Evolutionary conservation across 352 stramenopile species (phyloP), one percentile per base, ranked within the genome.

Genomic region (Globisporangium solare): DNA sequence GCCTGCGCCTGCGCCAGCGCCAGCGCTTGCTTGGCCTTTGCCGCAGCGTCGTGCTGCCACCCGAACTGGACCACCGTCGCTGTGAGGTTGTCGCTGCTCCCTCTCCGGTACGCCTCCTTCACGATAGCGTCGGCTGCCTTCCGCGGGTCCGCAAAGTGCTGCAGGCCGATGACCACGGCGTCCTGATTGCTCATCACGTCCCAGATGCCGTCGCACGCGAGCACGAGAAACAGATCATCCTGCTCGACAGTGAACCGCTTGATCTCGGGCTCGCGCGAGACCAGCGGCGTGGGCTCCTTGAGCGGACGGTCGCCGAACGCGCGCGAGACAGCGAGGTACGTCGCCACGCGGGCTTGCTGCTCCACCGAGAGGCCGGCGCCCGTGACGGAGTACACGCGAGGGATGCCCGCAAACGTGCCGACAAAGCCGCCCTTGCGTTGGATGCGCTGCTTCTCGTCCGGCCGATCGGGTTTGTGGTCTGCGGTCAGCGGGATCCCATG

Each of bases 191-290:
- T 85, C 58, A 90, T 47, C 0, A 82, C 74, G 61, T 87, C 70
- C 78, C 73, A 89, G 18, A 88, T 55, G 21, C 80, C 74, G 58
- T 89, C 78, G n/a, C 66, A 85, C 6, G 76, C 74, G 32, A 89
- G 27, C 15, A 90, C 54, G 12, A 90, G 40, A 51, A 88, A 85
- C 18, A 76, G 42, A 61, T 88, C 80, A 6, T 79, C 67, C 1
- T 56, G 7, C 17, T 70, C 55, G 2, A 90, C 56, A 17, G 53
- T 37, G 22, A 71, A 72, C 11, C 58, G 60, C 27, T 54, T 66
- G 12, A 88, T 63, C 8, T 86, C 78, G 10, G 76, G 72, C 49
- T 79, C 74, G 42, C 63, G 75, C 0, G 78, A 83, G n/a, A 90
- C 76, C 14, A 84, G 58, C 5, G 60, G 13, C 14, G 58, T 68